These are phyloP conservation scores for Gautieria morchelliformis DNA, from an alignment of 768 basidiomycete species.

Conservation along the genomic window DNA sequence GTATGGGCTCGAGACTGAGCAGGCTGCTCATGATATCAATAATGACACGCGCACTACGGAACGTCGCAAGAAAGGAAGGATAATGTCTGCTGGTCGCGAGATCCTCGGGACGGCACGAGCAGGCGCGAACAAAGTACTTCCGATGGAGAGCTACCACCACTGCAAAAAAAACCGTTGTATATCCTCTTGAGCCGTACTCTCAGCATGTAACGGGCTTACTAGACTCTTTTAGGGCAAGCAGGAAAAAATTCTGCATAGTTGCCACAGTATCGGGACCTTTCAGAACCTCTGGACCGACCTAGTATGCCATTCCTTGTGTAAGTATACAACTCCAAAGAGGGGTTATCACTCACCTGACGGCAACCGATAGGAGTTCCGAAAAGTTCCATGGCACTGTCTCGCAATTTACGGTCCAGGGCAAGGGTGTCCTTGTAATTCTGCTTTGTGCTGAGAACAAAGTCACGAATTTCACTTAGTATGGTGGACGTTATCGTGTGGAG, in stretches of 20 bases:
- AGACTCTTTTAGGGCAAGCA: not conserved
- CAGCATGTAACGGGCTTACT: not conserved
- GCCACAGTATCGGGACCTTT: not conserved
- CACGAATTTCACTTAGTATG: not conserved
- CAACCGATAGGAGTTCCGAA: not conserved
- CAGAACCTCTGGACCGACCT: not conserved
- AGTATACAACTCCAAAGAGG: not conserved
- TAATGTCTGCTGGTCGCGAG: not conserved
- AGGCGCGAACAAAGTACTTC: slow-evolving; percentile 3
- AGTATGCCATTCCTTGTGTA: not conserved
- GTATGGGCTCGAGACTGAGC: not conserved
- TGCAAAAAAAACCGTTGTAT: not conserved
- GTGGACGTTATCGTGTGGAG: not conserved
- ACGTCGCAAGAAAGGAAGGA: not conserved
- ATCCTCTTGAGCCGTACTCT: too few relatives aligned
- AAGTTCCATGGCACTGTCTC: not conserved
- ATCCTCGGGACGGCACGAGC: not conserved
- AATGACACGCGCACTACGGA: not conserved
- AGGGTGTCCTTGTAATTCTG: not conserved
- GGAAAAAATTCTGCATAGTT: not conserved
- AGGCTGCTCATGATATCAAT: not conserved
- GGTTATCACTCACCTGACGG: not conserved
- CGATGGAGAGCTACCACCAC: not conserved
- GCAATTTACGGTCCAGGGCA: not conserved
- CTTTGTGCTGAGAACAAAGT: not conserved